Evolutionary conservation across 2,329 filamentous ascomycete genomes (phyloP), one percentile per base, ranked within the genome.

Genomic region (Aureobasidium zeae): DNA sequence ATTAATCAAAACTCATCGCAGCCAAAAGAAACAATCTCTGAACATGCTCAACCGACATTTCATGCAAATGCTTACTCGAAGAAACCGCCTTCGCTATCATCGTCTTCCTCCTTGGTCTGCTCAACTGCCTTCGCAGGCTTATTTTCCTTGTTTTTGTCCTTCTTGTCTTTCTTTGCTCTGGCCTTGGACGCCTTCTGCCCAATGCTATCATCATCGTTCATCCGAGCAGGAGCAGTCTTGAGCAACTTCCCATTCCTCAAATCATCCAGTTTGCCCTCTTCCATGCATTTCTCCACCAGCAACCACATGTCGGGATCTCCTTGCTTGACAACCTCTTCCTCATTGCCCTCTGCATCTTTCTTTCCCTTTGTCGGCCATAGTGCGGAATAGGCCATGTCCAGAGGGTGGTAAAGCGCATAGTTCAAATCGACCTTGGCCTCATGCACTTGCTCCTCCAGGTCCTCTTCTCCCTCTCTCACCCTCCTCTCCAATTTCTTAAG

Each of bases 341-440:
- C 55, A 3, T 47, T 46, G 30, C 50, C 55, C 26, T 53, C 53
- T 50, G 44, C 58, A 52, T 44, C 50, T 42, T 48, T 56, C 51
- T 57, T 60, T 26, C 55, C 57, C 30, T 53, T 58, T 16, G 47
- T 54, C 5, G 59, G 58, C 43, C 53, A 81, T 2, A 81, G 58
- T 15, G 73, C 70, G 51, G 83, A 70, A 61, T 91, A 91, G 16
- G 72, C 68, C 59, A 84, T 77, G 54, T 79, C 69, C 32, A 83
- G 74, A 1, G 85, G 85, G 49, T 76, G 83, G 61, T 80, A 82
- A 42, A 76, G 72, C 1, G 83, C 77, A 57, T 91, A 91, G 53
- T 84, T 79, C 49, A 83, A 67, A 56, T 89, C 84, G 10, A 88
- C 75, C 56, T 87, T 74, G 19, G 77, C 65, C 63, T 52, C 45